Evolutionary conservation across 768 basidiomycete species (phyloP).

Genomic region (Lepiota subincarnata): DNA sequence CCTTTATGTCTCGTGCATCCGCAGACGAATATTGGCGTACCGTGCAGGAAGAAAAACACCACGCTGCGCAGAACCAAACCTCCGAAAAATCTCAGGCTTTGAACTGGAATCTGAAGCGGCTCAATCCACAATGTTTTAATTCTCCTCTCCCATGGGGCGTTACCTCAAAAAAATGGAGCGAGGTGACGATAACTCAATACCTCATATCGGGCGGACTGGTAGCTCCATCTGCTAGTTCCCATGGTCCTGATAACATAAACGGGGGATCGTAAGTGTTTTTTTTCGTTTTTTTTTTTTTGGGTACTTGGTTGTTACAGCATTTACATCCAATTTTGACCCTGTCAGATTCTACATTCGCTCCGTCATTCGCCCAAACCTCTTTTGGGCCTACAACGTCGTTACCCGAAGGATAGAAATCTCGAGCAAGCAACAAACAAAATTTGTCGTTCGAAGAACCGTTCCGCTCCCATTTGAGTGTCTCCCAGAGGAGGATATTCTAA

Average conservation of each 20-base stretch:
- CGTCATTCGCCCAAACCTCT: background rate
- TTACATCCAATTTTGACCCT: too few relatives aligned
- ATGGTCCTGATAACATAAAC: constrained; percentile 1
- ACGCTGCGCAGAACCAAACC: background rate
- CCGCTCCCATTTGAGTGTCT: background rate
- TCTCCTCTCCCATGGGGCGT: background rate
- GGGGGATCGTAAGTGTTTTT: background rate
- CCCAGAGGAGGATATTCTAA: background rate
- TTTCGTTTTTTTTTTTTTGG: background rate
- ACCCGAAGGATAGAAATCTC: background rate
- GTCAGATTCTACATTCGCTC: constrained; percentile 6
- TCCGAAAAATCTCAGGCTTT: too few relatives aligned
- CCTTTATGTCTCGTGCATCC: background rate
- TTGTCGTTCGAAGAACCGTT: background rate
- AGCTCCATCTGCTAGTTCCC: background rate
- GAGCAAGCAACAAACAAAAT: background rate
- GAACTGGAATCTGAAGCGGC: background rate
- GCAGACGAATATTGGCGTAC: constrained; percentile 4
- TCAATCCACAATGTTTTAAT: background rate
- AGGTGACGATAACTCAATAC: background rate
- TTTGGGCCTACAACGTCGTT: background rate
- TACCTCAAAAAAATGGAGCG: background rate
- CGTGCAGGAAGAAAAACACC: background rate
- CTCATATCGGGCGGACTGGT: background rate
- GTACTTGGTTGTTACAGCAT: background rate